Conservation (phyloP, 2,329 filamentous ascomycete species). For the Aspergillus hiratsukae region DNA sequence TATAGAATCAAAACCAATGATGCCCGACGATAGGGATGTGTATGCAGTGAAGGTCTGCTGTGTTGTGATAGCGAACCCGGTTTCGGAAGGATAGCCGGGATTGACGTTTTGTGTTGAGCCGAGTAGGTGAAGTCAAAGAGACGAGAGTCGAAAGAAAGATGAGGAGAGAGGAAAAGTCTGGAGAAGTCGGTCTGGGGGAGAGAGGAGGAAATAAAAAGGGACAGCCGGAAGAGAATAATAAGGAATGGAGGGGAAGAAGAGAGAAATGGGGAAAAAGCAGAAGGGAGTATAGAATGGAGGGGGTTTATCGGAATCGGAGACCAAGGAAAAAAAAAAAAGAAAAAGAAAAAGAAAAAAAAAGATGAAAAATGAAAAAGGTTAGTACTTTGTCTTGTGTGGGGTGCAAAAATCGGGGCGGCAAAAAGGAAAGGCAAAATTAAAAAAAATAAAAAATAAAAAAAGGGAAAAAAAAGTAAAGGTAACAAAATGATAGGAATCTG, state of each 20-base stretch:
- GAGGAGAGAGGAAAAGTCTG: constrained; percentile 21
- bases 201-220: constrained; percentile 26
- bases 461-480: constrained; percentile 10
- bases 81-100: constrained; percentile 15
- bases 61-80: neutral
- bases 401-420: constrained; percentile 17
- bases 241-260: constrained; percentile 22
- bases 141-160: constrained; percentile 14
- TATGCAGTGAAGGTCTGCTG: constrained; percentile 8
- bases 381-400: constrained; percentile 1
- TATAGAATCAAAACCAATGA: neutral
- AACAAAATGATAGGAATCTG: constrained; percentile 3
- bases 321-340: constrained; percentile 13
- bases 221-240: constrained; percentile 13
- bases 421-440: constrained; percentile 12
- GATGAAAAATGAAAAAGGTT: constrained; percentile 9
- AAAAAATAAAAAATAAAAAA: constrained; percentile 11
- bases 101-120: constrained; percentile 7
- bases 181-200: constrained; percentile 25
- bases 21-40: neutral
- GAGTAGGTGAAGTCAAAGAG: constrained; percentile 13
- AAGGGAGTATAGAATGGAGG: constrained; percentile 10
- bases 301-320: constrained; percentile 25
- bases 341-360: constrained; percentile 17
- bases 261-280: constrained; percentile 20